Base-by-base conservation (phyloP, 495 filamentous ascomycete genomes). In the Parmelia sp. region DNA sequence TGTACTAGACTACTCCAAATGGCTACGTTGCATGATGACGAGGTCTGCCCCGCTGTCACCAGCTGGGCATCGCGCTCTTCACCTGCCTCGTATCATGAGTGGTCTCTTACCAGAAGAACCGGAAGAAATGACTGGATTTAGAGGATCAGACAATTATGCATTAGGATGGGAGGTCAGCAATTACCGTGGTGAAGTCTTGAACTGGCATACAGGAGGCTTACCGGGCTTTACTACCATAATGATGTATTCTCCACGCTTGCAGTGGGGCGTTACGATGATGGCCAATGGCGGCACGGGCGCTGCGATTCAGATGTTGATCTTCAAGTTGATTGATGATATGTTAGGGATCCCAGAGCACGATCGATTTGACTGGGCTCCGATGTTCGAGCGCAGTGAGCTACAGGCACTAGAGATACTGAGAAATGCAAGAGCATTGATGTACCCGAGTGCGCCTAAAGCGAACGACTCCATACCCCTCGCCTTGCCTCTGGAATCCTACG, bases 1-100 rank as follows among this genome's bases (percentile, higher is more conserved):
- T 29, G 83, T 83, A 10, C 65, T 75, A 3, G 83, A 85, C 58
- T 86, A 84, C 53, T 69, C 78, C 0, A 75, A 72, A 21, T 86
- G 82, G 81, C 47, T 83, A 3, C 71, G 72, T 12, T 74, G 76
- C 37, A 33, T 73, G 68, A 72, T 78, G 29, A 61, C 72, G n/a
- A 62, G 70, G 42, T 66, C 69, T 1, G 67, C 66, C 1, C 76
- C 77, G 2, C 57, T 79, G 4, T 71, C 74, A 31, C 60, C 57
- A 64, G 70, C 71, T 35, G 77, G 71, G 4, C 75, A 80, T 51
- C 71, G 70, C 33, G 72, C 72, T 4, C 51, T 84, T 19, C 71
- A 71, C 23, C 61, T 62, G 11, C 75, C 77, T 0, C 73, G 78
- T 14, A 61, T 80, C 12, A 65, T 74, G 23, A 31, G 37, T 10